phyloP scores from a whole-genome alignment of 805 yeast species.

The Barnettozyma sucrosica region DNA sequence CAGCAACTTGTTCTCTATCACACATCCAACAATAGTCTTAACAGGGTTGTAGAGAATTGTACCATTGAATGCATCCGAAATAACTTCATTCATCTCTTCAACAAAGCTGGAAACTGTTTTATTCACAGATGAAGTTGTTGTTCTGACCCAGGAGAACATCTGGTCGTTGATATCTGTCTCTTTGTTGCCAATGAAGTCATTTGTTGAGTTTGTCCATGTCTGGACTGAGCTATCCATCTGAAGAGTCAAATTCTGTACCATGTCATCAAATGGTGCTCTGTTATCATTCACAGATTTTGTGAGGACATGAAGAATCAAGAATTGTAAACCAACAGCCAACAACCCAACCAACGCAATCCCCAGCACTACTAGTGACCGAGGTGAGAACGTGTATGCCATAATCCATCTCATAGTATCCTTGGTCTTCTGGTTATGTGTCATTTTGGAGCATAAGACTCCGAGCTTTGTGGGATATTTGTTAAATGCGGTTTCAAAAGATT shows the following conservation, averaged over 20 bases:
- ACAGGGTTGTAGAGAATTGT: conserved; percentile 65
- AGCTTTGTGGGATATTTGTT: conserved; percentile 19
- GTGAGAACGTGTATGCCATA: conserved; percentile 41
- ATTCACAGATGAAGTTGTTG: conserved; percentile 54
- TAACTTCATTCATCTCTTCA: conserved; percentile 48
- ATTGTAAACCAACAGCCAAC: conserved; percentile 48
- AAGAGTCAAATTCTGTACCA: conserved; percentile 8
- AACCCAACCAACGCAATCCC: conserved; percentile 55
- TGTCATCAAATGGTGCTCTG: conserved; percentile 14
- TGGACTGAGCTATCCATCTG: conserved; percentile 30
- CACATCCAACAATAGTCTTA: conserved; percentile 67
- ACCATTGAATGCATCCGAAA: conserved; percentile 55
- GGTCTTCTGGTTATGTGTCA: conserved; percentile 5
- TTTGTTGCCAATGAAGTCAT: conserved; percentile 42
- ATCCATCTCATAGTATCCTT: conserved; percentile 32
- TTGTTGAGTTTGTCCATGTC: conserved; percentile 53
- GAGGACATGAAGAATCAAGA: conserved; percentile 34
- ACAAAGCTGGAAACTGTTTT: conserved; percentile 54
- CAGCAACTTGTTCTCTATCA: conserved; percentile 66
- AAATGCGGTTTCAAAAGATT: conserved; percentile 20
- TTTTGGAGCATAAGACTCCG: conserved; percentile 14
- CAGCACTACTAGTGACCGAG: conserved; percentile 44
- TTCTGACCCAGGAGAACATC: conserved; percentile 59
- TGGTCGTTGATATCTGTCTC: conserved; percentile 54
- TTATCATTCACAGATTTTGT: conserved; percentile 11